A percentile compares a stretch with the other conserved stretches of the same genome.
Evolutionary conservation across 139 green algal species (phyloP).

Genomic region (Auxenochlorella pyrenoidosa): DNA sequence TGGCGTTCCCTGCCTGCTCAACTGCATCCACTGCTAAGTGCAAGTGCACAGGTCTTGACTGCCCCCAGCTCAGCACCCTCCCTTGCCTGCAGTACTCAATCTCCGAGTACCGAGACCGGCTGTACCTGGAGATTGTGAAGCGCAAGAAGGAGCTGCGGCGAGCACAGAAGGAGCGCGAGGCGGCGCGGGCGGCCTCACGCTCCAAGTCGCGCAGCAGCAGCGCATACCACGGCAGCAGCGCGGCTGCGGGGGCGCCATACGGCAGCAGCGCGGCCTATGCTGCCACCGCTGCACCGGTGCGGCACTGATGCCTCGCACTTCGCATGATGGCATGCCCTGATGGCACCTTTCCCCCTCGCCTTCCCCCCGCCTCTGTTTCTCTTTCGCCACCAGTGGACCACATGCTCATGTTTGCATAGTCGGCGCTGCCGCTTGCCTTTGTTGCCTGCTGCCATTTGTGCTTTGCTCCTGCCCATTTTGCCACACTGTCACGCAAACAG

Average conservation of each 20-base stretch:
- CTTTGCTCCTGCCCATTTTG: not conserved
- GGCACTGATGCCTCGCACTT: not conserved
- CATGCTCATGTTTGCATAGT: not conserved
- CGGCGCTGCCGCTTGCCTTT: not conserved
- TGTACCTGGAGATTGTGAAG: conserved; percentile 92
- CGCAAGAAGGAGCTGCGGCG: conserved; percentile 85
- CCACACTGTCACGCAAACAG: not conserved
- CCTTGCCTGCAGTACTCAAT: conserved; percentile 54
- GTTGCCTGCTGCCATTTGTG: not conserved
- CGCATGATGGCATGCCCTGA: not conserved
- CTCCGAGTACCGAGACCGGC: conserved; percentile 79
- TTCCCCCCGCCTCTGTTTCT: not conserved
- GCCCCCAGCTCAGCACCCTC: too few relatives aligned
- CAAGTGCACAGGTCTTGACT: not conserved
- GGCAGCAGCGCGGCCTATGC: not conserved
- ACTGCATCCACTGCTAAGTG: too few relatives aligned
- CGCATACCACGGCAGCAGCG: not conserved
- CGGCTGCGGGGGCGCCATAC: not conserved
- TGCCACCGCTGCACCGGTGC: not conserved
- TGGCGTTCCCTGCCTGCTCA: too few relatives aligned
- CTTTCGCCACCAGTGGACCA: not conserved
- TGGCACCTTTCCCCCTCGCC: not conserved
- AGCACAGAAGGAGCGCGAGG: conserved; percentile 67
- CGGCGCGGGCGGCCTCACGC: conserved; percentile 22
- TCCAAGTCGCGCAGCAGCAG: conserved; percentile 28